phyloP scores from a whole-genome alignment of 2,329 filamentous ascomycete genomes.

The Diaporthe sp. region DNA sequence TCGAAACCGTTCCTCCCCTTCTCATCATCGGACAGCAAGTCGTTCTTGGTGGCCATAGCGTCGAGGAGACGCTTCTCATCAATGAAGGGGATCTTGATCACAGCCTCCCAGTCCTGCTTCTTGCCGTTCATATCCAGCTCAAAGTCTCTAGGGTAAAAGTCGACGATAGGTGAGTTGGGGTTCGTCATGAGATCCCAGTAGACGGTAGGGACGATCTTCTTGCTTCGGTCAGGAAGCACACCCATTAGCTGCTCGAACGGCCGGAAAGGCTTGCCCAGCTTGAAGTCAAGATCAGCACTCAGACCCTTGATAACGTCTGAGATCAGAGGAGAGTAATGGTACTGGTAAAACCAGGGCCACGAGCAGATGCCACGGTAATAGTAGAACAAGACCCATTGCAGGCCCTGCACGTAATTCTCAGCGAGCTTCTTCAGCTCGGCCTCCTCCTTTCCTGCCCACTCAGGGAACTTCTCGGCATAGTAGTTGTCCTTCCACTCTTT shows the following conservation, averaged over 20 bases:
- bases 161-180: slow-evolving; percentile 90
- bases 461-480: slow-evolving; percentile 88
- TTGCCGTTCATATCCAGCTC: slow-evolving; percentile 99
- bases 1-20: slow-evolving; percentile 90
- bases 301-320: slow-evolving; percentile 90
- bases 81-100: slow-evolving; percentile 99
- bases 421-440: slow-evolving; percentile 84
- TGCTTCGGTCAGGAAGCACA: slow-evolving; percentile 95
- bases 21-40: slow-evolving; percentile 82
- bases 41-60: slow-evolving; percentile 89
- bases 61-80: slow-evolving; percentile 87
- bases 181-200: slow-evolving; percentile 96
- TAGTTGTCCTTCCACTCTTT: slow-evolving; percentile 94
- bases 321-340: slow-evolving; percentile 98
- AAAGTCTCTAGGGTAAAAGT: slow-evolving; percentile 98
- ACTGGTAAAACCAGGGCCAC: slow-evolving; percentile 98
- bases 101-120: slow-evolving; percentile 99
- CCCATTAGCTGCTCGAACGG: slow-evolving; percentile 99
- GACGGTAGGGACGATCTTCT: slow-evolving; percentile 89
- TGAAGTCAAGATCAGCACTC: slow-evolving; percentile 89
- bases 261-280: slow-evolving; percentile 92
- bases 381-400: slow-evolving; percentile 98
- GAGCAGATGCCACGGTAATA: slow-evolving; percentile 98
- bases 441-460: slow-evolving; percentile 85
- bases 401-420: slow-evolving; percentile 96